phyloP scores from a whole-genome alignment of 441 rosid species.

The Flueggea neowawraea region DNA sequence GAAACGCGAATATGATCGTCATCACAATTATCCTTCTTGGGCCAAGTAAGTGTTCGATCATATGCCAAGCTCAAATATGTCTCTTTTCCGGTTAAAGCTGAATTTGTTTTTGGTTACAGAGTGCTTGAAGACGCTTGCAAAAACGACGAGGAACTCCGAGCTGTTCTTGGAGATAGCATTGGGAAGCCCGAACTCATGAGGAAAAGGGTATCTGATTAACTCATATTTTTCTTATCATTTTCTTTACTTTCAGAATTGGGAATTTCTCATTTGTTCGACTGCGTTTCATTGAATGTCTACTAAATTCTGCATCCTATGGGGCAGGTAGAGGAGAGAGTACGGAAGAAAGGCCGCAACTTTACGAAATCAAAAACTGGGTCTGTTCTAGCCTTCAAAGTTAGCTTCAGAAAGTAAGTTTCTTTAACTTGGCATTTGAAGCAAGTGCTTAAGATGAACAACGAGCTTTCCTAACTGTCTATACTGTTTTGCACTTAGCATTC shows the following conservation, averaged over 20 bases:
- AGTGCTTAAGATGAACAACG: neutral
- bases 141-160: conserved; percentile 80
- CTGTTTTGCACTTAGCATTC: neutral
- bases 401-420: conserved; percentile 78
- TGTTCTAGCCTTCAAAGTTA: conserved; percentile 85
- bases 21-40: conserved; percentile 84
- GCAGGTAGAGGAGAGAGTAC: conserved; percentile 79
- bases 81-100: no score
- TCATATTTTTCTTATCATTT: neutral
- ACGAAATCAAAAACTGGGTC: conserved; percentile 81
- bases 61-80: neutral
- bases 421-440: neutral
- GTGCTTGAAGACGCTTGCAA: conserved; percentile 82
- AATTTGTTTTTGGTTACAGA: conserved; percentile 25
- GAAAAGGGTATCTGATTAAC: conserved; percentile 45
- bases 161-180: conserved; percentile 90
- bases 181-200: conserved; percentile 94
- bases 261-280: neutral
- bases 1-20: conserved; percentile 70
- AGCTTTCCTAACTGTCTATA: neutral
- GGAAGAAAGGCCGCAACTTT: conserved; percentile 77
- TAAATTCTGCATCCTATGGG: no score
- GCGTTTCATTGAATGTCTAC: no score
- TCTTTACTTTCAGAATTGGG: neutral
- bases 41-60: conserved; percentile 46